phyloP scores from a whole-genome alignment of 441 rosid genomes.

The Geranium incanum region DNA sequence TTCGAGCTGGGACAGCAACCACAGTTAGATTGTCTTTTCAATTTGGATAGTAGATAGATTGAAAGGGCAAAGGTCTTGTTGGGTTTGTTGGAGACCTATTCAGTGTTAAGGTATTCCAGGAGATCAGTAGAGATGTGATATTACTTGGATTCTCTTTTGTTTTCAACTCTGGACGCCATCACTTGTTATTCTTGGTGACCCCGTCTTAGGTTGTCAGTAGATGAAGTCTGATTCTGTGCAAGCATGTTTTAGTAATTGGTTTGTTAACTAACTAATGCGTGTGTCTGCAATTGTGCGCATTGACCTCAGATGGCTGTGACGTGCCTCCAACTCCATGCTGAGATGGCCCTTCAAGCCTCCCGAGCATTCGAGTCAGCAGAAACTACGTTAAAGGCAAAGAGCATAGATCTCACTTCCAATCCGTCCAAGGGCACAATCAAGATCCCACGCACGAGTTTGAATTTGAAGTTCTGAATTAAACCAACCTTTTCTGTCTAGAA shows the following conservation, averaged over 20 bases:
- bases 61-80: background rate
- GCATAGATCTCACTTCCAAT: constrained; percentile 28
- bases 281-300: background rate
- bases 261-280: background rate
- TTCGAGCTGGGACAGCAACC: background rate
- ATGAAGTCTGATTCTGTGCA: background rate
- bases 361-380: constrained; percentile 60
- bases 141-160: background rate
- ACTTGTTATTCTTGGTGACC: too few relatives aligned
- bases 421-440: constrained; percentile 36
- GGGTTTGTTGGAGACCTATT: background rate
- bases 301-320: constrained; percentile 70
- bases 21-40: background rate
- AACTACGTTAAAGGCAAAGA: constrained; percentile 33
- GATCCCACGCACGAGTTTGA: constrained; percentile 40
- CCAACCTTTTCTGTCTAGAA: background rate
- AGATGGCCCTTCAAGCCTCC: constrained; percentile 93
- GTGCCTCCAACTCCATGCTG: constrained; percentile 82
- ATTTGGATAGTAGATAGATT: background rate
- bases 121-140: background rate
- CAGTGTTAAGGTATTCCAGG: background rate
- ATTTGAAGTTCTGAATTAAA: constrained; percentile 23
- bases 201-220: too few relatives aligned
- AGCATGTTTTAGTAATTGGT: constrained; percentile 1
- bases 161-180: background rate